These are phyloP conservation scores for Thermothelomyces thermophilus DNA, from an alignment of 2,329 filamentous ascomycete species.

Conservation along the genomic window DNA sequence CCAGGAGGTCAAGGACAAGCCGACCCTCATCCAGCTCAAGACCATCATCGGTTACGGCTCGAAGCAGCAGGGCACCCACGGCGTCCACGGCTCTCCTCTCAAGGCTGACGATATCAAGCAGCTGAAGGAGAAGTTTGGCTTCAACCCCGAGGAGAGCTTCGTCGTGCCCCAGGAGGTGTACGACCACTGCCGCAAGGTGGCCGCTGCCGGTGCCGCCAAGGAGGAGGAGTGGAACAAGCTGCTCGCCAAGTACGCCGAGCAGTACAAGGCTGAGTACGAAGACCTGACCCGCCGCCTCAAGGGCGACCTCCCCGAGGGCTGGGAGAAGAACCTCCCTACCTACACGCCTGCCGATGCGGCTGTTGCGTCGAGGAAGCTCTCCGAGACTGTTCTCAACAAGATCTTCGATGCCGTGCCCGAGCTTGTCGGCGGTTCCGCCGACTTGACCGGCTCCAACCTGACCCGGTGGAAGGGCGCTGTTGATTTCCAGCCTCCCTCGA, in stretches of 20 bases:
- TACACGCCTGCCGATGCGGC: slow-evolving; percentile 83
- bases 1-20: slow-evolving; percentile 90
- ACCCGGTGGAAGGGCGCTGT: slow-evolving; percentile 95
- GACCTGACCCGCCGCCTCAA: slow-evolving; percentile 76
- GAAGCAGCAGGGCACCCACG: slow-evolving; percentile 83
- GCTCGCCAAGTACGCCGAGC: slow-evolving; percentile 74
- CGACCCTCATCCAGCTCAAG: slow-evolving; percentile 89
- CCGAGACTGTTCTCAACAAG: slow-evolving; percentile 85
- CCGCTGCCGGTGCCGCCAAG: slow-evolving; percentile 75
- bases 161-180: slow-evolving; percentile 92
- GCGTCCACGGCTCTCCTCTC: slow-evolving; percentile 92
- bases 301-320: slow-evolving; percentile 85
- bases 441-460: slow-evolving; percentile 97
- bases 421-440: slow-evolving; percentile 90
- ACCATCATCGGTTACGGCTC: slow-evolving; percentile 98
- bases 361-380: slow-evolving; percentile 90
- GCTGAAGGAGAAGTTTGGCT: slow-evolving; percentile 92
- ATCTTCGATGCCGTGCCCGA: slow-evolving; percentile 79
- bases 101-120: slow-evolving; percentile 91
- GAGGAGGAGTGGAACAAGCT: slow-evolving; percentile 96
- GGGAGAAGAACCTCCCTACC: slow-evolving; percentile 87
- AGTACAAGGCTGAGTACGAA: slow-evolving; percentile 70
- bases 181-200: slow-evolving; percentile 80
- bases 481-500: slow-evolving; percentile 90
- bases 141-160: slow-evolving; percentile 90